Evolutionary conservation across 371 early-diverging fungal species (phyloP), one percentile per base, ranked within the genome.

Genomic region (Globomyces sp.): DNA sequence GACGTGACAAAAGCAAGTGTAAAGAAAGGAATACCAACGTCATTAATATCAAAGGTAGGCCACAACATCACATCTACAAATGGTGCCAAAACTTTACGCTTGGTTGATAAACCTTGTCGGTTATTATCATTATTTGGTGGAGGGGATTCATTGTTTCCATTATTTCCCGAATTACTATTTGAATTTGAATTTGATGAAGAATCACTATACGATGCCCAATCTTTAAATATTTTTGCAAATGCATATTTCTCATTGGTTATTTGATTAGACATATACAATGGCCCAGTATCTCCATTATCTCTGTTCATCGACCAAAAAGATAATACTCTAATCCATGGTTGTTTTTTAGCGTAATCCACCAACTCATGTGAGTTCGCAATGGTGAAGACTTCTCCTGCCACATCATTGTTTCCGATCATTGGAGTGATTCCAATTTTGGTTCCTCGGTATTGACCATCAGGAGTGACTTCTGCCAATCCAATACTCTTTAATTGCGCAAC

Each of bases 381-480:
- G 0, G 66, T 51, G 64, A 79, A 76, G 40, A 75, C 48, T 57
- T 76, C 77, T 11, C 58, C 62, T 9, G 34, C 44, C 8, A 67
- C 69, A 46, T 79, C 80, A 62, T 79, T 79, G 34, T 63, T 44
- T 8, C 80, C 80, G 51, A 79, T 79, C 80, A 79, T 79, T 40
- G 76, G 73, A 13, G 71, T 70, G 48, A 79, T 57, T 44, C 76
- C 77, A 64, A 79, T 64, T 43, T 58, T 62, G 42, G 66, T 58
- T 44, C 11, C 39, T 9, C 41, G 44, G 74, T 76, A 51, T 8
- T 24, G 24, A 24, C 24, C 24, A 24, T 24, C 24, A 24, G 24
- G 24, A 24, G 24, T 24, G 24, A 24, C 24, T 24, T 24, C 24
- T 24, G 51, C 42, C 47, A 63, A 39, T 8, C 63, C 65, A 34